Evolutionary conservation across 306 rosid genomes (phyloP), one percentile per base, ranked within the genome.

Genomic region (Pyrus pyrifolia): DNA sequence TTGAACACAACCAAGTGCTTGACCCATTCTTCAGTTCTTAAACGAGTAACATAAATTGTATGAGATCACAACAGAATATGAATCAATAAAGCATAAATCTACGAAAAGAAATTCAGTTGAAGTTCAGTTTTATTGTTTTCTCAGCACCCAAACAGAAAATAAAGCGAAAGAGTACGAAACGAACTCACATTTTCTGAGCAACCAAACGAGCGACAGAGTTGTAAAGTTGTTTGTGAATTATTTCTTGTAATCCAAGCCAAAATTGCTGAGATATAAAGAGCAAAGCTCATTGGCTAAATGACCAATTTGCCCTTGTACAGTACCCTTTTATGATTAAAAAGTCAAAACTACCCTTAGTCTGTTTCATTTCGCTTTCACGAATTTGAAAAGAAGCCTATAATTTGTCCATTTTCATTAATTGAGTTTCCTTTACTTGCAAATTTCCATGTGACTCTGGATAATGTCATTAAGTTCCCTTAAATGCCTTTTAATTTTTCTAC

Each of bases 21-120:
- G 90, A 80, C 92, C 97, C 93, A 86, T 91, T 40, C 60, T 90
- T 75, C 79, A 85, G 51, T 52, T 77, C 87, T 81, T 79, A 77
- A 79, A 21, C 33, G 5, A 46, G 7, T 11, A 70, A 44, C 18
- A 40, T 0, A 76, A 23, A 76, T 25, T 2, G 14, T 29, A 64
- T 9, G 10, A 2, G 25, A 13, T 27, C 33, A 49, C 10, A 35
- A 64, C 4, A 5, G n/a, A 75, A 46, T 45, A 62, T 11, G 23
- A 19, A 21, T 55, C 70, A 49, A 31, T 18, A 6, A 66, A 66
- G 7, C 62, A 57, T 10, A 57, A 6, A n/a, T 53, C 25, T 21
- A 38, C 7, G 42, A 38, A 7, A 38, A 38, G 42, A 38, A 38
- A 38, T 38, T 7, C 42, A 35, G 40, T 35, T 35, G 40, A 35